Base-by-base conservation (phyloP, 2,329 filamentous ascomycete genomes). In the Sporothrix pallida region DNA sequence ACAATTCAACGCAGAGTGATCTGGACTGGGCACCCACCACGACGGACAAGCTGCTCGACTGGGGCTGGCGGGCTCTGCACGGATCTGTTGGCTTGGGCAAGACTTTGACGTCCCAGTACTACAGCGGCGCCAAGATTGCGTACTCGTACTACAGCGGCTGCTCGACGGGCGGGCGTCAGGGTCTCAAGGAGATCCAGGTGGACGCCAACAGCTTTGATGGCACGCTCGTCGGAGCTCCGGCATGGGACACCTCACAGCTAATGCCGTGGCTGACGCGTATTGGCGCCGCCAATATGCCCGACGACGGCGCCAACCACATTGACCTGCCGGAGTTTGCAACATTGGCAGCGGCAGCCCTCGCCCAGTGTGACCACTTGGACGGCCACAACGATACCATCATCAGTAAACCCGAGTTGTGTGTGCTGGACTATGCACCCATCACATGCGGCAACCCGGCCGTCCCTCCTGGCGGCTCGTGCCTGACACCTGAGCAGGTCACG, bases 121-220 rank as follows among this genome's bases (percentile, higher is more conserved):
- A 90, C 76, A 77, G 79, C 13, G 76, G 79, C 13, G 71, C 77
- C 9, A 77, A 79, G 0, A 82, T 84, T 37, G 79, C 82, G 13
- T 87, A 85, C 78, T 86, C 84, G 6, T 90, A 89, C 79, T 90
- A 86, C 77, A 81, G 83, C 8, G 88, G 87, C 52, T 90, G 88
- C 78, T 89, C 87, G 0, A 90, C 88, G 0, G 88, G 89, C 31
- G 89, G 89, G 0, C 82, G 88, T 0, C 88, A 90, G 79, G 88
- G 88, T 8, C 79, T 89, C 13, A 86, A 85, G 71, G 84, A 87
- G 73, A 81, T 86, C 3, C 85, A 90, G 76, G 76, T 83, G 20
- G 85, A 84, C 74, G 87, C 88, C 0, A 83, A 87, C 17, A 86
- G 87, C 72, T 89, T 90, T 74, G 87, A 90, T 74, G 88, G 87